Conservation (phyloP, 225 moss, liverwort and hornwort species). For the Physcomitrellopsis africana region DNA sequence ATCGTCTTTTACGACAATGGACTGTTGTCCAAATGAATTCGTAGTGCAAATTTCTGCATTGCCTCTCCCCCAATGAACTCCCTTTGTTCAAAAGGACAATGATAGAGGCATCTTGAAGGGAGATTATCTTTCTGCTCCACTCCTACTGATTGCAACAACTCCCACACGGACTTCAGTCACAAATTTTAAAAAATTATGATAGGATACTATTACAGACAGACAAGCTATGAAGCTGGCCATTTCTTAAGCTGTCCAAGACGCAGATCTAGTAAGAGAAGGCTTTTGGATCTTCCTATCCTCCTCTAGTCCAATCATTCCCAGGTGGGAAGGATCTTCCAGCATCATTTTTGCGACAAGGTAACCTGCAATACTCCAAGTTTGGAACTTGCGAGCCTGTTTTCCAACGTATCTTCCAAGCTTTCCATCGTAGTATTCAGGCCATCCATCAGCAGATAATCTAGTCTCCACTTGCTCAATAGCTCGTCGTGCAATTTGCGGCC, state of each 20-base stretch:
- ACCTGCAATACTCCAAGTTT: conserved; percentile 94
- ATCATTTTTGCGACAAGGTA: conserved; percentile 96
- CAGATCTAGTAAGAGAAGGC: conserved; percentile 80
- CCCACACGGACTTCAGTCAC: conserved; percentile 29
- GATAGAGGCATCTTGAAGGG: neutral
- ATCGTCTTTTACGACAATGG: conserved; percentile 29
- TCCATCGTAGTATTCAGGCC: conserved; percentile 98
- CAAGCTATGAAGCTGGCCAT: conserved; percentile 9
- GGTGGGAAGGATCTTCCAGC: conserved; percentile 92
- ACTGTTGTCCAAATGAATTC: conserved; percentile 29
- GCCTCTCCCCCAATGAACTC: conserved; percentile 42
- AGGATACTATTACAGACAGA: conserved; percentile 41
- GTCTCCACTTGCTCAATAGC: conserved; percentile 90
- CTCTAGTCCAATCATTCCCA: conserved; percentile 96
- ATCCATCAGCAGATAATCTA: conserved; percentile 79
- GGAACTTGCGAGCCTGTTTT: conserved; percentile 89
- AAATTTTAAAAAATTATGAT: conserved; percentile 34
- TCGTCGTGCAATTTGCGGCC: conserved; percentile 84
- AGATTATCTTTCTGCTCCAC: conserved; percentile 24
- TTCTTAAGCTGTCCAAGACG: conserved; percentile 71
- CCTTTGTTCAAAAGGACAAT: conserved; percentile 18
- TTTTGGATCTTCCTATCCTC: conserved; percentile 84
- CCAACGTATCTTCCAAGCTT: conserved; percentile 85
- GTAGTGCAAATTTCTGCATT: conserved; percentile 44
- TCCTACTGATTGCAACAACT: conserved; percentile 18